Percentiles rank a stretch among this genome's conserved stretches.
phyloP scores from a whole-genome alignment of 2,329 filamentous ascomycete species.

The Calonectria pseudoturangicola region DNA sequence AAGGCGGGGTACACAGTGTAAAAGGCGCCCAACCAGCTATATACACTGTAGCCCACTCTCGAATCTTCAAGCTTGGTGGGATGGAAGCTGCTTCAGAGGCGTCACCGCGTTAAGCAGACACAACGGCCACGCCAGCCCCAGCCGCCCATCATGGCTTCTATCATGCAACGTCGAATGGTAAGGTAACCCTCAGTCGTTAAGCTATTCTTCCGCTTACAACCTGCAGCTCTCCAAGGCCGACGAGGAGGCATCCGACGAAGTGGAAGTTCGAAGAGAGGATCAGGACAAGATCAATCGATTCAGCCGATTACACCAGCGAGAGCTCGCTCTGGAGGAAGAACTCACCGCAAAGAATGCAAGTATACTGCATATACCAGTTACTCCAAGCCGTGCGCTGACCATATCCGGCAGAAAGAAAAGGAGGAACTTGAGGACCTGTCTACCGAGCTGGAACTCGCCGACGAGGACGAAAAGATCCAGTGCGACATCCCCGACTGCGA shows the following conservation, averaged over 20 bases:
- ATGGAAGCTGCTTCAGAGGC: slow-evolving; percentile 43
- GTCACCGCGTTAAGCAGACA: slow-evolving; percentile 43
- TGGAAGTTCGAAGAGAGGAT: slow-evolving; percentile 95
- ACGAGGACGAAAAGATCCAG: slow-evolving; percentile 96
- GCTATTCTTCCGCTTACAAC: slow-evolving; percentile 38
- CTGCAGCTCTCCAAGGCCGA: slow-evolving; percentile 93
- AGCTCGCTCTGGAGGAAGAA: slow-evolving; percentile 86
- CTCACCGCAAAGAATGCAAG: slow-evolving; percentile 85
- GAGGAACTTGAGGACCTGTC: slow-evolving; percentile 97
- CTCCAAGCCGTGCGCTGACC: slow-evolving; percentile 45
- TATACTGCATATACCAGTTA: slow-evolving; percentile 25
- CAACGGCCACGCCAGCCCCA: slow-evolving; percentile 43
- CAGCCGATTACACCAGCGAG: slow-evolving; percentile 92
- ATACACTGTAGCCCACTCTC: slow-evolving; percentile 55
- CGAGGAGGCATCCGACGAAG: slow-evolving; percentile 88
- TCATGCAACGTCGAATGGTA: slow-evolving; percentile 78
- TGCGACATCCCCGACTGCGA: slow-evolving; percentile 68
- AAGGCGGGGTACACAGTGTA: slow-evolving; percentile 52
- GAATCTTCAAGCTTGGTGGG: slow-evolving; percentile 37
- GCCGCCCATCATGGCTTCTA: slow-evolving; percentile 61
- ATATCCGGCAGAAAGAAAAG: slow-evolving; percentile 87
- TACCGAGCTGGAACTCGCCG: slow-evolving; percentile 92
- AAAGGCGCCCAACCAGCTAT: not conserved
- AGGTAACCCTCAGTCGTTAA: slow-evolving; percentile 33
- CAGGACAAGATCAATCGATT: slow-evolving; percentile 99